Percentiles rank a stretch among this genome's conserved stretches.
These are phyloP conservation scores for Oleoguttula mirabilis DNA, from an alignment of 495 filamentous ascomycete genomes.

Conservation along the genomic window DNA sequence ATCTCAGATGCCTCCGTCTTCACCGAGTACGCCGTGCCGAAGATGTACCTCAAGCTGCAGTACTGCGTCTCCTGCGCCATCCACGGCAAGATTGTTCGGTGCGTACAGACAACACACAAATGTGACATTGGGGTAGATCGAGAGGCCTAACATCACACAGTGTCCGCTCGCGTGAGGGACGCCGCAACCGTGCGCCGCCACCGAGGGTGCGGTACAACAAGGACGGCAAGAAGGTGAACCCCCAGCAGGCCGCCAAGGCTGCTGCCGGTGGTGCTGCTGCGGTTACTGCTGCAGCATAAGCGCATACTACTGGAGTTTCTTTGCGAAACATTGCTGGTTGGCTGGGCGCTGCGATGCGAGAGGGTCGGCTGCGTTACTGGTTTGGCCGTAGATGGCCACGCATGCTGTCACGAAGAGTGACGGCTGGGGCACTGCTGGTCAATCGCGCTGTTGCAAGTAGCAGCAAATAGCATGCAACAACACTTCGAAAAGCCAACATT, in stretches of 20 bases:
- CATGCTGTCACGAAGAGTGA: no score
- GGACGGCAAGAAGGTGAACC: conserved; percentile 99
- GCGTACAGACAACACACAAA: conserved; percentile 40
- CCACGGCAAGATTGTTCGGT: conserved; percentile 99
- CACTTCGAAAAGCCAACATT: no score
- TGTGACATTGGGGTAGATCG: neutral
- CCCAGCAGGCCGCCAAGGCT: conserved; percentile 54
- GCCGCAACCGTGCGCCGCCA: conserved; percentile 96
- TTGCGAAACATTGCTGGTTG: no score
- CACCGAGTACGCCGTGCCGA: conserved; percentile 96
- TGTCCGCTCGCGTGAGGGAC: conserved; percentile 93
- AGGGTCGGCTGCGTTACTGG: no score
- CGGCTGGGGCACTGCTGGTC: no score
- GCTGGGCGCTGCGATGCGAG: neutral
- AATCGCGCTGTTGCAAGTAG: no score
- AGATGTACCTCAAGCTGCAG: conserved; percentile 99
- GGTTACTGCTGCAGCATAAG: neutral
- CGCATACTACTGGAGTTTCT: neutral
- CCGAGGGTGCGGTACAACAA: conserved; percentile 98
- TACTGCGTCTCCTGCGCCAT: conserved; percentile 99
- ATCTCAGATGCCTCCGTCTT: conserved; percentile 99
- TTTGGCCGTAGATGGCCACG: no score
- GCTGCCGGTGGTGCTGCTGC: conserved; percentile 1
- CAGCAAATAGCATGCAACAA: no score
- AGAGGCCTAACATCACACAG: conserved; percentile 34